These are phyloP conservation scores for Apiospora sp. DNA, from an alignment of 2,329 filamentous ascomycete genomes.

Conservation along the genomic window DNA sequence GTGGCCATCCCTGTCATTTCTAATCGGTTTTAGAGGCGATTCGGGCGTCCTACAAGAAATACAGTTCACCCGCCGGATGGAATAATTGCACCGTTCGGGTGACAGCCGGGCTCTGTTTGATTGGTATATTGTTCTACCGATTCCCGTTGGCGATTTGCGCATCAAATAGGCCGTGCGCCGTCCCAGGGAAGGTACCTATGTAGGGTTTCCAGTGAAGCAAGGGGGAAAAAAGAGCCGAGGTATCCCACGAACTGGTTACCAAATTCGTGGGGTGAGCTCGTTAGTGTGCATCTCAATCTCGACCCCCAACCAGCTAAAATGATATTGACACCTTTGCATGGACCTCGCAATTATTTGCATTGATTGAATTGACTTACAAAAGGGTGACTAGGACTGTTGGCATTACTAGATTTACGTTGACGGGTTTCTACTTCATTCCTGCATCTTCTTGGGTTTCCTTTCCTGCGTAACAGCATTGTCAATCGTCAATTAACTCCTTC, in stretches of 20 bases:
- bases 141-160: neutral
- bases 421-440: neutral
- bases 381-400: neutral
- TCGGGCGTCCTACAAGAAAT: neutral
- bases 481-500: no score
- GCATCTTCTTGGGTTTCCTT: neutral
- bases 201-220: neutral
- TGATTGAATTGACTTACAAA: neutral
- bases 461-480: neutral
- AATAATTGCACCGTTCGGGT: neutral
- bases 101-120: neutral
- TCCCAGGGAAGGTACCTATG: neutral
- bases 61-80: neutral
- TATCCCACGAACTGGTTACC: conserved; percentile 15
- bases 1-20: neutral
- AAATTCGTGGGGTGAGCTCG: conserved; percentile 17
- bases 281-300: conserved; percentile 5
- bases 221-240: neutral
- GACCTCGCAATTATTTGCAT: neutral
- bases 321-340: neutral
- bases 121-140: neutral
- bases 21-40: neutral
- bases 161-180: neutral
- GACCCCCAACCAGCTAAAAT: neutral
- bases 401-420: neutral